Percentiles rank a stretch among this genome's conserved stretches.
These are phyloP conservation scores for Comarum palustre DNA, from an alignment of 306 rosid species.

Conservation along the genomic window DNA sequence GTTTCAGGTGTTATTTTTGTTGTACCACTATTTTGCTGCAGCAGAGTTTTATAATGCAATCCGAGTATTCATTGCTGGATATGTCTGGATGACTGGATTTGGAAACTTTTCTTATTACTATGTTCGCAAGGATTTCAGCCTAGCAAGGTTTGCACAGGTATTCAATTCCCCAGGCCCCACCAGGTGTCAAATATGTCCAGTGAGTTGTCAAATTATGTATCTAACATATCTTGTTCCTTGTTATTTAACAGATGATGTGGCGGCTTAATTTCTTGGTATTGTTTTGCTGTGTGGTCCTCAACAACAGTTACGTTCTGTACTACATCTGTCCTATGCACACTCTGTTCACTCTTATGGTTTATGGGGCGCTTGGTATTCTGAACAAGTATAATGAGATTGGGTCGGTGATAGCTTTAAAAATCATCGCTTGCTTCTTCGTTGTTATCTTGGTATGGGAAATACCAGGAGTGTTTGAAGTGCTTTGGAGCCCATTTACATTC, in stretches of 20 bases:
- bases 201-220: conserved; percentile 3
- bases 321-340: conserved; percentile 99
- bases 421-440: conserved; percentile 67
- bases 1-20: conserved; percentile 72
- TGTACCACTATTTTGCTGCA: conserved; percentile 95
- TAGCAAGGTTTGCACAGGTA: conserved; percentile 87
- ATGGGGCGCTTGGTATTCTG: conserved; percentile 74
- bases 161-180: conserved; percentile 19
- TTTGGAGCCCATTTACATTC: conserved; percentile 87
- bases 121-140: conserved; percentile 88
- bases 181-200: conserved; percentile 24
- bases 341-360: conserved; percentile 89
- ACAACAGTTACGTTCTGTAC: conserved; percentile 90
- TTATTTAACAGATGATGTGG: conserved; percentile 96
- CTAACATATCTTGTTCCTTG: conserved; percentile 18
- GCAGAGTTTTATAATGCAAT: conserved; percentile 80
- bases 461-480: conserved; percentile 86
- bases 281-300: conserved; percentile 69
- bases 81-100: conserved; percentile 99
- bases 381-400: conserved; percentile 81
- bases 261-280: conserved; percentile 91
- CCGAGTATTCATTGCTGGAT: conserved; percentile 80
- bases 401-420: conserved; percentile 64
- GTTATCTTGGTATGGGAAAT: conserved; percentile 87
- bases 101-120: conserved; percentile 95